These are phyloP conservation scores for Dichomitus squalens DNA, from an alignment of 1,284 basidiomycete species.

Conservation along the genomic window DNA sequence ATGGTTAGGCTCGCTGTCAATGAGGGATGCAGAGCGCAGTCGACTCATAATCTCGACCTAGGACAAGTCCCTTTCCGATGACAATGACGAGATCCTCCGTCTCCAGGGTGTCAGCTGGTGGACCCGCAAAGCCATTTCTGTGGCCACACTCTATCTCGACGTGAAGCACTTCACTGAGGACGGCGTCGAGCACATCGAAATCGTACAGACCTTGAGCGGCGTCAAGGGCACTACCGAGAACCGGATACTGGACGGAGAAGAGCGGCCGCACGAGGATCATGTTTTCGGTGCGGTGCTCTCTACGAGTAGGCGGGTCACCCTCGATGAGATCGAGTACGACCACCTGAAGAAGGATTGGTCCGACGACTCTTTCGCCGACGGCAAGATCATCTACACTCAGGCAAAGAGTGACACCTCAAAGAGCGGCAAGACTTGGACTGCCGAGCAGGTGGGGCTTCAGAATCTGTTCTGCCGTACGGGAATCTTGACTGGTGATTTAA, in stretches of 20 bases:
- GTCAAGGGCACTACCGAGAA: slow-evolving; percentile 56
- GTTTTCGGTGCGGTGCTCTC: slow-evolving; percentile 58
- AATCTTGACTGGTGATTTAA: slow-evolving; percentile 29
- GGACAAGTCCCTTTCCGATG: slow-evolving; percentile 61
- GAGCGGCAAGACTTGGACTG: slow-evolving; percentile 39
- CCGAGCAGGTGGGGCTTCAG: slow-evolving; percentile 36
- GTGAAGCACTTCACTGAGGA: slow-evolving; percentile 65
- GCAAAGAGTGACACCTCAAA: slow-evolving; percentile 41
- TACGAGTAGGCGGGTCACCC: slow-evolving; percentile 42
- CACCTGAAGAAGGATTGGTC: slow-evolving; percentile 41
- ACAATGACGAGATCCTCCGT: slow-evolving; percentile 56
- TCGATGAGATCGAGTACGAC: slow-evolving; percentile 37
- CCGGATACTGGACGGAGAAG: slow-evolving; percentile 53
- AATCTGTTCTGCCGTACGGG: too few relatives aligned
- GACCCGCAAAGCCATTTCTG: slow-evolving; percentile 54
- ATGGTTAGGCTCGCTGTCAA: slow-evolving; percentile 22
- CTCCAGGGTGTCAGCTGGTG: slow-evolving; percentile 67
- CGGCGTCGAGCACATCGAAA: slow-evolving; percentile 60
- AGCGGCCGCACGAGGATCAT: slow-evolving; percentile 49
- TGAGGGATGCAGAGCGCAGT: not conserved
- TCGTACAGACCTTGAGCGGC: slow-evolving; percentile 62
- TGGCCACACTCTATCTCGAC: slow-evolving; percentile 54
- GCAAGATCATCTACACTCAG: slow-evolving; percentile 33
- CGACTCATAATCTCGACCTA: slow-evolving; percentile 23
- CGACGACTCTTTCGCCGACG: slow-evolving; percentile 35